These are phyloP conservation scores for Cinchona pubescens DNA, from an alignment of 257 asterid genomes.

Conservation along the genomic window DNA sequence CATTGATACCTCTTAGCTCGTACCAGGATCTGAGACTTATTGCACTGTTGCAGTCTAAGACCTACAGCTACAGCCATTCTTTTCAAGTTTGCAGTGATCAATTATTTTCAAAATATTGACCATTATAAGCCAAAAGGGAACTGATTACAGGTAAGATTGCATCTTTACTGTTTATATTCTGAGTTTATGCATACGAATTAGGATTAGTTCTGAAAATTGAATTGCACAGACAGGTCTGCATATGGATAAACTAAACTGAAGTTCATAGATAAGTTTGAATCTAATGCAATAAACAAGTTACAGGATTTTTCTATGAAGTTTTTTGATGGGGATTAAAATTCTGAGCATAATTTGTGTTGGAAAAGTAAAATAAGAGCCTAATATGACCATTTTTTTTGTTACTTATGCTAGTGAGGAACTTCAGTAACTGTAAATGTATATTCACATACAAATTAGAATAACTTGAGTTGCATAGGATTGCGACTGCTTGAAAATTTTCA, in stretches of 20 bases:
- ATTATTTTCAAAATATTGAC: neutral
- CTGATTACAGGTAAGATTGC: neutral
- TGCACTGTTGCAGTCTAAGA: neutral
- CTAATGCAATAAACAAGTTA: neutral
- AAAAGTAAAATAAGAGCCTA: neutral
- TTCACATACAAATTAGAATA: neutral
- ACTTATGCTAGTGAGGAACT: neutral
- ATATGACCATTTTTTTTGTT: too few relatives aligned
- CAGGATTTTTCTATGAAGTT: neutral
- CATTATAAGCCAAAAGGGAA: neutral
- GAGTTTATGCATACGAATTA: neutral
- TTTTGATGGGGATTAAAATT: neutral
- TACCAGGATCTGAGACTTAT: neutral
- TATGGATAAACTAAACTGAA: neutral
- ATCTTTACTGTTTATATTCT: neutral
- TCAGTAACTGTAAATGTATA: neutral
- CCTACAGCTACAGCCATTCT: neutral
- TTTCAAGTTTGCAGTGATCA: neutral
- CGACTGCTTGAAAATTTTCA: neutral
- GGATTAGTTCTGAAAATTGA: neutral
- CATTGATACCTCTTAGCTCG: neutral
- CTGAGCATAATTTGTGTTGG: neutral
- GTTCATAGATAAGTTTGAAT: neutral
- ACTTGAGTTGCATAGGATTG: neutral
- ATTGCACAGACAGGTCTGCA: neutral